Evolutionary conservation across 2,329 filamentous ascomycete species (phyloP), one percentile per base, ranked within the genome.

Genomic region (Fusarium mexicanum): DNA sequence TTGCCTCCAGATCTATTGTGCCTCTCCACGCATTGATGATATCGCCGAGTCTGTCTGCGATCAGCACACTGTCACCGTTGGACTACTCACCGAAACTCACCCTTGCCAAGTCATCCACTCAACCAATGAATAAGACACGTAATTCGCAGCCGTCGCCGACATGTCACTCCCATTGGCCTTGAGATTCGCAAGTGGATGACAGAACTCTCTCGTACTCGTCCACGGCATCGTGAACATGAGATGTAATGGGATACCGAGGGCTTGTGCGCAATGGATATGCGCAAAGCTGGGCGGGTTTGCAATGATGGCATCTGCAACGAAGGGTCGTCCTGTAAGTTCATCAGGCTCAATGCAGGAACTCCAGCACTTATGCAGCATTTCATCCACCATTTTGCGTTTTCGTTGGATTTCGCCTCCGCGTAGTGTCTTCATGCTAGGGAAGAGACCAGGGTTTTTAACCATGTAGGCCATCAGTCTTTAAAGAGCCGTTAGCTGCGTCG

Each of bases 21-120:
- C 53, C 58, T 26, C 74, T 71, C 72, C 70, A 77, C 8, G 67
- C 48, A 5, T 77, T 77, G 8, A 77, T 77, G 3, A 75, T 54
- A 40, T 77, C 75, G 1, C 75, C 74, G 3, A 77, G 61, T 3
- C 74, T 77, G 1, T 35, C 6, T 17, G 5, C 2, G 2, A 12
- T 58, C 5, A 58, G 54, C n/a, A 26, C 16, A 43, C 20, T 0
- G 20, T 5, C 40, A 22, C 13, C 5, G 0, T 41, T 0, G 13
- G 13, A 13, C 40, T 1, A 6, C 22, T 1, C 0, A 41, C 9
- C 1, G 18, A 13, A 6, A 40, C 64, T 65, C 67, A 78, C 76
- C 92, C 92, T 81, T 94, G 92, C 92, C 92, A 94, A 17, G 92
- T 92, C 83, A 94, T 86, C 86, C 93, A 91, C 67, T 94, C 93